Evolutionary conservation across 1,139 yeast species (phyloP), one percentile per base, ranked within the genome.

Genomic region (Petasospora fabianii): DNA sequence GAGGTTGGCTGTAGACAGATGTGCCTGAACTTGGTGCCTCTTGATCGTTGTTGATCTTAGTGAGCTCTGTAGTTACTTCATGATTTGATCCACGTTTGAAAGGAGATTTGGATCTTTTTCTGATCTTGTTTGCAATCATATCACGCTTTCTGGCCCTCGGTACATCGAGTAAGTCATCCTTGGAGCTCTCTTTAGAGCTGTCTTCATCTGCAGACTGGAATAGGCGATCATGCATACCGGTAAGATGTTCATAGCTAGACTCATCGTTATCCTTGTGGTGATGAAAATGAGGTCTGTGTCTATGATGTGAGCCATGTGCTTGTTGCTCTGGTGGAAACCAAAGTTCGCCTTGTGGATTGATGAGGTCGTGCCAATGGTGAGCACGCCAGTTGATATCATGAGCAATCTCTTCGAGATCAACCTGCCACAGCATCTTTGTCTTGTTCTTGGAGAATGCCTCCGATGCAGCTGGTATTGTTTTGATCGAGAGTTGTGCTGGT

Each of bases 381-480:
- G 71, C 64, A 49, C 90, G 68, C 92, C 95, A 85, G 0, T 73
- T 63, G 18, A 70, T 48, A 56, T 86, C 95, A 36, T 75, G 70
- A 8, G 77, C 62, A 27, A 73, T 59, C 54, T 86, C 96, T 38
- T 75, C 67, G 33, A 81, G 60, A 39, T 80, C 84, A 3, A 85
- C 71, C 30, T 82, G 78, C 95, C 95, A 86, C 5, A 68, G 59
- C 22, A 66, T 51, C 15, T 55, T 58, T 38, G 53, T 48, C 38
- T 58, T 60, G 34, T 64, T 66, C 13, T 51, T 50, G 48, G 81
- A 74, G 53, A 80, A 79, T 0, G 70, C 77, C 38, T 74, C 67
- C 10, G 80, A 75, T 1, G 84, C 80, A 27, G 73, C 59, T 4
- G 80, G 78, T 5, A 66, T 46, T 10, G 56, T 52, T 33, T 52